Conservation (phyloP, 495 filamentous ascomycete genomes). For the Trichoderma orchidacearum region DNA sequence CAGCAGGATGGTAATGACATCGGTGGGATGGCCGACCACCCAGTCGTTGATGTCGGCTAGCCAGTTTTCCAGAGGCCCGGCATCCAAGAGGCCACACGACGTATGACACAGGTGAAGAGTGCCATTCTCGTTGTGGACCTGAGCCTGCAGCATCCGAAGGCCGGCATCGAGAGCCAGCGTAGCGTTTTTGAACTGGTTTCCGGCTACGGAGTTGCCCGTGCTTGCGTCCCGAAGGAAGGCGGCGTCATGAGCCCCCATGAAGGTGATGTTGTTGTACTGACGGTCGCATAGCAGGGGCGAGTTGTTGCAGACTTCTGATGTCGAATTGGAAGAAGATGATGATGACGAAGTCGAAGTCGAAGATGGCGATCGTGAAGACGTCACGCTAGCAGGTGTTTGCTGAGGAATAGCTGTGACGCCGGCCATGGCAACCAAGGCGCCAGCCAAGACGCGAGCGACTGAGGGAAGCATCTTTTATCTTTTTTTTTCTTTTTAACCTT, state of each 20-base stretch:
- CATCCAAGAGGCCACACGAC: constrained; percentile 48
- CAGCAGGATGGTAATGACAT: constrained; percentile 56
- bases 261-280: constrained; percentile 50
- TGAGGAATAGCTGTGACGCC: neutral
- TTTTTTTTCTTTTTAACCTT: neutral
- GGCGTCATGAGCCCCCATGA: constrained; percentile 57
- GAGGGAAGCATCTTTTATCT: neutral
- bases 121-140: constrained; percentile 45
- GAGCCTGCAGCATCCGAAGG: constrained; percentile 54
- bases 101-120: constrained; percentile 53
- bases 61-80: constrained; percentile 42
- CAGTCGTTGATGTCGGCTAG: constrained; percentile 45
- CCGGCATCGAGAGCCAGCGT: constrained; percentile 53
- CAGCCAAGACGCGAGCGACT: neutral
- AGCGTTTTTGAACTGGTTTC: constrained; percentile 55
- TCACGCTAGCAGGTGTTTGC: constrained; percentile 1
- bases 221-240: constrained; percentile 44
- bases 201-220: constrained; percentile 39
- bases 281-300: constrained; percentile 45
- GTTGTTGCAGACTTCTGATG: constrained; percentile 48
- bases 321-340: neutral
- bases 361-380: constrained; percentile 6
- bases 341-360: constrained; percentile 8
- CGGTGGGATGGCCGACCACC: constrained; percentile 50
- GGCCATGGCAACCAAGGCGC: neutral